Percentiles rank a stretch among this genome's conserved stretches.
These are phyloP conservation scores for Byssochlamys sp. DNA, from an alignment of 2,329 filamentous ascomycete species.

Conservation along the genomic window DNA sequence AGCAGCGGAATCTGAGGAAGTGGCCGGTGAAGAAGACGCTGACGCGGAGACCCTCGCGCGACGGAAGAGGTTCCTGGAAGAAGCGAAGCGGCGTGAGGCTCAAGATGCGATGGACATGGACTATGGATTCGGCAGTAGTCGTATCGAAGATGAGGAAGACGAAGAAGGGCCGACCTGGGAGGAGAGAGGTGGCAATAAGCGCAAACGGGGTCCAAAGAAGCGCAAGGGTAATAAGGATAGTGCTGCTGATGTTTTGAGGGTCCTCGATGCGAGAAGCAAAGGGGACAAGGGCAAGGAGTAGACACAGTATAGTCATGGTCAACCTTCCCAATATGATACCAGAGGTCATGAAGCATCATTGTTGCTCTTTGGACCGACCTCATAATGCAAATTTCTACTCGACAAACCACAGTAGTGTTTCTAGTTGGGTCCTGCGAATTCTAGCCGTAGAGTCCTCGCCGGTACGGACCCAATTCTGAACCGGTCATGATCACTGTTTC, in stretches of 20 bases:
- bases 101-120: constrained; percentile 87
- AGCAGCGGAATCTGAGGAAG: constrained; percentile 30
- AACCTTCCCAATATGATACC: background rate
- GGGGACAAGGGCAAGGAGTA: constrained; percentile 16
- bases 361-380: background rate
- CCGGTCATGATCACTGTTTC: background rate
- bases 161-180: constrained; percentile 52
- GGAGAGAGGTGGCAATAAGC: constrained; percentile 28
- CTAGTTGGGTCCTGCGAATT: background rate
- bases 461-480: background rate
- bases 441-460: too few relatives aligned
- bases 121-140: constrained; percentile 81
- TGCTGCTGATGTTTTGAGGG: constrained; percentile 67
- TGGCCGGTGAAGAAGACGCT: constrained; percentile 29
- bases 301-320: background rate
- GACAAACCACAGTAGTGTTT: background rate
- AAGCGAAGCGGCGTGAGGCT: constrained; percentile 48
- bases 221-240: constrained; percentile 52
- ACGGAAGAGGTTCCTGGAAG: constrained; percentile 63
- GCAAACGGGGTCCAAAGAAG: constrained; percentile 48
- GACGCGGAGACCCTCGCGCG: constrained; percentile 58
- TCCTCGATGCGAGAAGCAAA: constrained; percentile 56
- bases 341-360: background rate
- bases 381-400: background rate
- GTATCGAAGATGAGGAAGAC: constrained; percentile 81